These are phyloP conservation scores for Candida schatavii DNA, from an alignment of 805 yeast species.

Conservation along the genomic window DNA sequence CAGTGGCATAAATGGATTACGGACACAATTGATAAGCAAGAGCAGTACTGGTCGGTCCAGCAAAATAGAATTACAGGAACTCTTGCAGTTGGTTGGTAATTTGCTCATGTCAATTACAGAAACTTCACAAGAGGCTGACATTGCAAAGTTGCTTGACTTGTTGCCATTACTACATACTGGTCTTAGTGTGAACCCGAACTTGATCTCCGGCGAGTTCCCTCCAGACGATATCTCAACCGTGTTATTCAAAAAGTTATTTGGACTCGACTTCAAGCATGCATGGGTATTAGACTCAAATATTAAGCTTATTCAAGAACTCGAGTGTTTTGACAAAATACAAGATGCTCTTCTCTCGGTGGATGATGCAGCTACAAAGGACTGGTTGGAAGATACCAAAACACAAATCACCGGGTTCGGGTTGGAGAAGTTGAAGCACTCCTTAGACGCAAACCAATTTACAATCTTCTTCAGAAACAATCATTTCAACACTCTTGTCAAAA, in stretches of 20 bases:
- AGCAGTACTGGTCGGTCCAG: slow-evolving; percentile 10
- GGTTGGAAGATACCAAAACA: slow-evolving; percentile 61
- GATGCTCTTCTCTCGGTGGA: slow-evolving; percentile 41
- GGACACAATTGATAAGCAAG: slow-evolving; percentile 12
- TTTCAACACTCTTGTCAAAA: slow-evolving; percentile 67
- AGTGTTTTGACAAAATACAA: slow-evolving; percentile 55
- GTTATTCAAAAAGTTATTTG: slow-evolving; percentile 53
- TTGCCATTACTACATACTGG: slow-evolving; percentile 71
- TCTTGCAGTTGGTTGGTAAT: slow-evolving; percentile 53
- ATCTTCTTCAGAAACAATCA: slow-evolving; percentile 90
- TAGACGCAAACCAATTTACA: slow-evolving; percentile 54
- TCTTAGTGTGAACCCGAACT: slow-evolving; percentile 65
- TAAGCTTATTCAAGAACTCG: slow-evolving; percentile 18
- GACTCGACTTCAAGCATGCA: slow-evolving; percentile 71
- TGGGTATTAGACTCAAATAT: slow-evolving; percentile 44
- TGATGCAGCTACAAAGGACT: slow-evolving; percentile 18
- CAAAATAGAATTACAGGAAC: slow-evolving; percentile 25
- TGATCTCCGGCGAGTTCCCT: slow-evolving; percentile 51
- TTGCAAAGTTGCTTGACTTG: slow-evolving; percentile 41
- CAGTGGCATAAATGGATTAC: slow-evolving; percentile 15
- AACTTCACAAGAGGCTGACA: slow-evolving; percentile 16
- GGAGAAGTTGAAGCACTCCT: slow-evolving; percentile 36
- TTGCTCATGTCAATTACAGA: slow-evolving; percentile 31
- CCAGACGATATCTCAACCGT: slow-evolving; percentile 50
- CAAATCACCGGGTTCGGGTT: slow-evolving; percentile 77